Conservation (phyloP, 1,284 basidiomycete genomes). For the Erythrobasidium hasegawianum region DNA sequence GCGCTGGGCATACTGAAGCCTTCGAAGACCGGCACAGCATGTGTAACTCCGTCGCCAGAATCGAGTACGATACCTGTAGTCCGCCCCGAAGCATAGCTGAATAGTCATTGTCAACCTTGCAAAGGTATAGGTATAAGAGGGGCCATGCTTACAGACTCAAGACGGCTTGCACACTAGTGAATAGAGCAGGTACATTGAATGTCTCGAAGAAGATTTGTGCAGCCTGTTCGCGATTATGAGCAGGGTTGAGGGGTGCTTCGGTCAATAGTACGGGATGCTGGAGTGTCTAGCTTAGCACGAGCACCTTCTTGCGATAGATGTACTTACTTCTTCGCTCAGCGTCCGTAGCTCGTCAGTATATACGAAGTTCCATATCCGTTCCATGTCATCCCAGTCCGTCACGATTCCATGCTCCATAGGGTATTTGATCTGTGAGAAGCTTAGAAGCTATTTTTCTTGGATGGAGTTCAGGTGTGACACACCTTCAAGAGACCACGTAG, state of each 20-base stretch:
- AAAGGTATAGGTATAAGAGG: too few relatives aligned
- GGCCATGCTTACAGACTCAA: conserved; percentile 79
- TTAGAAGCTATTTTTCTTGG: background rate
- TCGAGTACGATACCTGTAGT: conserved; percentile 98
- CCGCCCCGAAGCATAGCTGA: conserved; percentile 94
- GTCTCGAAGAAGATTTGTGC: conserved; percentile 99
- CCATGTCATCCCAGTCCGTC: conserved; percentile 98
- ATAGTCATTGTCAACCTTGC: too few relatives aligned
- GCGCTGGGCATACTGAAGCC: conserved; percentile 99
- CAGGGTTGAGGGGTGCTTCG: conserved; percentile 93
- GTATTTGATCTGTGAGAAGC: conserved; percentile 58
- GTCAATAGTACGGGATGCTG: conserved; percentile 94
- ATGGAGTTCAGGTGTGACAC: background rate
- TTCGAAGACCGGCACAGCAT: conserved; percentile 98
- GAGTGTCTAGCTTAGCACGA: too few relatives aligned
- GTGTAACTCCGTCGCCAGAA: conserved; percentile 97
- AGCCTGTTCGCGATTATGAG: conserved; percentile 87
- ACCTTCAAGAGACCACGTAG: conserved; percentile 90
- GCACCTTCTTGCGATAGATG: too few relatives aligned
- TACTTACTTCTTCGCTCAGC: conserved; percentile 87
- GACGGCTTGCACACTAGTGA: conserved; percentile 95
- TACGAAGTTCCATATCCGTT: conserved; percentile 94
- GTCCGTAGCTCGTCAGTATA: conserved; percentile 92
- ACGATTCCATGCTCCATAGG: conserved; percentile 74
- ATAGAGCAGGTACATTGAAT: conserved; percentile 97